A percentile compares a stretch with the other conserved stretches of the same genome.
phyloP scores from a whole-genome alignment of 1,284 basidiomycete genomes.

The Leccinum fallax region DNA sequence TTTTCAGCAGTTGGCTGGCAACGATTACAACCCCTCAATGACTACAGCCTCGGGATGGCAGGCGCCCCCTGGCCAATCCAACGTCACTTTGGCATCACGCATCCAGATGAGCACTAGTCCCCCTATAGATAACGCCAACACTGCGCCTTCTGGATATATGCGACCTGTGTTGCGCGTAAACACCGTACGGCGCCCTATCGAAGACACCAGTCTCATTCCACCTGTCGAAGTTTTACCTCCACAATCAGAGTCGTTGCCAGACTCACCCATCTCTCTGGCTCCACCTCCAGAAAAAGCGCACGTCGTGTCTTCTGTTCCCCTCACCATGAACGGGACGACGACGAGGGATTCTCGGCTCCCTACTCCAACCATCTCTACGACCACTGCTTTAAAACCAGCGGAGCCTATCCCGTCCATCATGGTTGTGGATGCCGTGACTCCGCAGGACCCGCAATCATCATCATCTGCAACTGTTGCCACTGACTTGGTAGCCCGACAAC shows the following conservation, averaged over 20 bases:
- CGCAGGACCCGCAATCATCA: slow-evolving; percentile 2
- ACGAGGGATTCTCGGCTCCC: not conserved
- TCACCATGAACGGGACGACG: not conserved
- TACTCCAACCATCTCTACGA: not conserved
- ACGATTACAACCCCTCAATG: not conserved
- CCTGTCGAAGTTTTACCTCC: slow-evolving; percentile 32
- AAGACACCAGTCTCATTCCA: slow-evolving; percentile 27
- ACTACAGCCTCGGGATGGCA: not conserved
- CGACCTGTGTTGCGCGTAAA: slow-evolving; percentile 1
- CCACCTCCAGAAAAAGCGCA: not conserved
- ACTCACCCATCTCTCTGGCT: slow-evolving; percentile 11
- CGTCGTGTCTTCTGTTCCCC: not conserved
- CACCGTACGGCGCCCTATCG: not conserved
- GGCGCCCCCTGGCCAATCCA: slow-evolving; percentile 11
- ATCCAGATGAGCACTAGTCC: slow-evolving; percentile 25
- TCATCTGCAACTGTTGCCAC: not conserved
- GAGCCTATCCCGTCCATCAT: not conserved
- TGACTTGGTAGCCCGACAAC: slow-evolving; percentile 16
- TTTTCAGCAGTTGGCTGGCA: slow-evolving; percentile 23
- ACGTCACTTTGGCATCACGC: slow-evolving; percentile 27
- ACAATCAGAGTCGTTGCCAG: slow-evolving; percentile 20
- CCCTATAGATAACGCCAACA: slow-evolving; percentile 3
- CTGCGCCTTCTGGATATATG: not conserved
- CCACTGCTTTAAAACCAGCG: not conserved
- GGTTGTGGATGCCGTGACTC: not conserved